Base-by-base conservation (phyloP, 2,329 filamentous ascomycete species). In the Colletotrichum eremochloae region DNA sequence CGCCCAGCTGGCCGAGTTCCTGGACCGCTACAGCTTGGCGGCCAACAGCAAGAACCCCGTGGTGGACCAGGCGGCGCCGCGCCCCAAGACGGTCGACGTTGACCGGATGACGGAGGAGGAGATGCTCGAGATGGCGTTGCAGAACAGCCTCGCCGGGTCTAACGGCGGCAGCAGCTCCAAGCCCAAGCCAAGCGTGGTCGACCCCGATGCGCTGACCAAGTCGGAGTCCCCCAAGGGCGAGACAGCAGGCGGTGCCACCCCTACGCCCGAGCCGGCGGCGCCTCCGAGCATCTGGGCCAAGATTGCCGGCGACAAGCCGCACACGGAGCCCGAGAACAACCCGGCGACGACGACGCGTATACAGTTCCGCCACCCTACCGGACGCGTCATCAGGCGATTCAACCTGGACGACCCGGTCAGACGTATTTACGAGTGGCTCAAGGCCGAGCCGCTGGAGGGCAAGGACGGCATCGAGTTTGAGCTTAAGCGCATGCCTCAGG, bases 81-180 rank as follows among this genome's bases (percentile, higher is more conserved):
- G 88, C 68, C 86, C 89, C 57, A 92, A 92, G 79, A 86, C 89
- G 63, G 87, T 93, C 67, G 94, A 96, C 75, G 89, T 98, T 2
- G 93, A 93, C 71, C 91, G 93, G 50, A 96, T 99, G 92, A 97
- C 94, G 0, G 96, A 99, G 80, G 95, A 98, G 62, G 95, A 99
- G 83, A 97, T 97, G 95, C 85, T 99, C 76, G 93, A 98, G 81
- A 91, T 98, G 89, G 96, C 96, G 0, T 82, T 99, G 79, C 91
- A 95, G 80, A 96, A 97, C 83, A 98, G 95, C 79, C 84, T 98
- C 57, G 91, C 90, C 18, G 89, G 87, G 1, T 79, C 76, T 33
- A 76, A 75, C 20, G 75, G 75, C 52, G 76, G 44, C 61, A 79
- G 80, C 77, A 74, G 79, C 77, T 80, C 81, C 14, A 78, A 80